Conservation (phyloP, 202 grass and related monocot species). For the Panicum hallii region DNA sequence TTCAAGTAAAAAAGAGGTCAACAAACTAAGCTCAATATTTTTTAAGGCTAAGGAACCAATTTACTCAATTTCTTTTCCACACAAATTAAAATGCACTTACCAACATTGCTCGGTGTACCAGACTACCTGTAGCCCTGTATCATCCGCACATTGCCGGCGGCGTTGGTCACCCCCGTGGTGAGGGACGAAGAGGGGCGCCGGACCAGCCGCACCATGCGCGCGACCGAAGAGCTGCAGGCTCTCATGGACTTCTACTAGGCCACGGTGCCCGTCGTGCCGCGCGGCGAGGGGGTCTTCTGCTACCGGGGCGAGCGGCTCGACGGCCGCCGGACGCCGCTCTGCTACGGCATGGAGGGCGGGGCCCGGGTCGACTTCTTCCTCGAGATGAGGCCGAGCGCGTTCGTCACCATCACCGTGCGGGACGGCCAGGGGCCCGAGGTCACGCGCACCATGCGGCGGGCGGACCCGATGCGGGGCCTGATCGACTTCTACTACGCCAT, state of each 20-base stretch:
- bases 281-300: not conserved
- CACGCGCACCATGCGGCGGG: not conserved
- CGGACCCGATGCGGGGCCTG: not conserved
- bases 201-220: not conserved
- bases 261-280: not conserved
- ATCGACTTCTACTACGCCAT: not conserved
- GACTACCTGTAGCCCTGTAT: no score
- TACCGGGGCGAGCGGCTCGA: not conserved
- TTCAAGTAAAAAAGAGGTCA: no score
- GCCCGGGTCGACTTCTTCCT: not conserved
- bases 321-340: accelerated
- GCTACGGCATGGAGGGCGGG: not conserved
- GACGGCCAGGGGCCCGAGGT: not conserved
- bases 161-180: not conserved
- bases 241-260: not conserved
- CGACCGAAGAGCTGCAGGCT: not conserved
- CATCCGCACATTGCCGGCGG: not conserved
- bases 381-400: no score
- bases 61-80: no score
- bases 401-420: not conserved
- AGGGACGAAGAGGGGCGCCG: not conserved
- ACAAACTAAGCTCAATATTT: no score
- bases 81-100: no score
- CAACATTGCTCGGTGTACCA: no score
- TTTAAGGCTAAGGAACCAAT: no score